phyloP scores from a whole-genome alignment of 805 yeast species.

The Candida tallmaniae region DNA sequence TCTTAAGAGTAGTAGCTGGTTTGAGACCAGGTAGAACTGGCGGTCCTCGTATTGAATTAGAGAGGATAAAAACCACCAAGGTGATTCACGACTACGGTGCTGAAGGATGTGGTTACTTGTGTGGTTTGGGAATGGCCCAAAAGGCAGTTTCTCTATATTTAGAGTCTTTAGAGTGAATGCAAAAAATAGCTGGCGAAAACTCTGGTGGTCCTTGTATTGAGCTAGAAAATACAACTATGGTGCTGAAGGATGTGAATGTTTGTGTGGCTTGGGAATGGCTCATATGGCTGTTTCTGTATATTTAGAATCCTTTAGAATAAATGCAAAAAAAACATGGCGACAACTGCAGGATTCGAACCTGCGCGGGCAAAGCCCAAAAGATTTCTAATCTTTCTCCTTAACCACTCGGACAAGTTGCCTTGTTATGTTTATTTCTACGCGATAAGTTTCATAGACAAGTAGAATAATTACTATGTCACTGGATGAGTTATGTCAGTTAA shows the following conservation, averaged over 20 bases:
- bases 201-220: constrained; percentile 76
- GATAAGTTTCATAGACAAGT: too few species aligned
- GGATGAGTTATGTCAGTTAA: too few species aligned
- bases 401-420: constrained; percentile 47
- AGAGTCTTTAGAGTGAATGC: too few species aligned
- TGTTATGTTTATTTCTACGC: too few species aligned
- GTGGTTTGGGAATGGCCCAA: constrained; percentile 60
- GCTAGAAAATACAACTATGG: constrained; percentile 53
- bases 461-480: too few species aligned
- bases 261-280: constrained; percentile 61
- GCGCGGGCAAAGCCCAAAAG: constrained; percentile 50
- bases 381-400: constrained; percentile 47
- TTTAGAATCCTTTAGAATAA: neutral
- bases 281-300: constrained; percentile 38
- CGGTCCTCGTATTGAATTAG: constrained; percentile 66
- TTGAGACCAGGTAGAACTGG: constrained; percentile 74
- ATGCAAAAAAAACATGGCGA: constrained; percentile 24
- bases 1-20: constrained; percentile 67
- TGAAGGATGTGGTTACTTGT: constrained; percentile 14
- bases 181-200: too few species aligned
- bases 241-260: constrained; percentile 5
- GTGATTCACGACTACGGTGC: constrained; percentile 51
- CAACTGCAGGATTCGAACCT: constrained; percentile 49
- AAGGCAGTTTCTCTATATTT: constrained; percentile 36
- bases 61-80: constrained; percentile 23